These are phyloP conservation scores for Fusarium pininemorale DNA, from an alignment of 2,329 filamentous ascomycete genomes.

Conservation along the genomic window DNA sequence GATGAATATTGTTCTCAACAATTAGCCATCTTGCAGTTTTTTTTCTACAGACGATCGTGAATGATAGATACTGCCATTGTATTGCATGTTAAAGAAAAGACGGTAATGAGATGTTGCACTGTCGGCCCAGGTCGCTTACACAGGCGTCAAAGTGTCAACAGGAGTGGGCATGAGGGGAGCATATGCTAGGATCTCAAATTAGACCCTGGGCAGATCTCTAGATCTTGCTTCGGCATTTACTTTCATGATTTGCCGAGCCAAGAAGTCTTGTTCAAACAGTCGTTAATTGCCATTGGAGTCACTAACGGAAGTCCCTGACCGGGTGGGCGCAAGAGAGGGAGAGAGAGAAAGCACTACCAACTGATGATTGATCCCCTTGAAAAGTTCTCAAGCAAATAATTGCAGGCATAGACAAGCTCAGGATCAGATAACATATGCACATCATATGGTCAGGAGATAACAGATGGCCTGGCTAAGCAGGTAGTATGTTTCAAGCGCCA, in stretches of 20 bases:
- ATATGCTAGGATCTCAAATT: background rate
- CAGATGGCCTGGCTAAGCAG: background rate
- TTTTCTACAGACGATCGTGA: background rate
- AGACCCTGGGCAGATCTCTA: background rate
- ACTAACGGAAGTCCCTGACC: background rate
- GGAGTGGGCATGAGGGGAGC: slow-evolving; percentile 1
- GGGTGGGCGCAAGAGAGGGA: background rate
- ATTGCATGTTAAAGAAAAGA: background rate
- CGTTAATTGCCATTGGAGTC: background rate
- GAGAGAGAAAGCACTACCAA: background rate
- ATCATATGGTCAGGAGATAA: background rate
- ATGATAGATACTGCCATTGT: background rate
- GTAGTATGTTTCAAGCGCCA: background rate
- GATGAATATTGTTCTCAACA: background rate
- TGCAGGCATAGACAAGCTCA: background rate
- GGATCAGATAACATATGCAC: background rate
- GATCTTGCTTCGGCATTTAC: background rate
- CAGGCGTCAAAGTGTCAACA: background rate
- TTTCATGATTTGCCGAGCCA: background rate
- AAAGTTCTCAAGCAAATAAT: background rate
- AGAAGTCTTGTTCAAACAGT: background rate
- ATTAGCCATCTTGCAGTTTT: background rate
- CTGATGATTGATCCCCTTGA: background rate
- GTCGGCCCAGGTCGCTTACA: slow-evolving; percentile 16
- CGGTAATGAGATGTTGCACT: background rate